phyloP scores from a whole-genome alignment of 495 filamentous ascomycete genomes.

The Peziza echinospora region DNA sequence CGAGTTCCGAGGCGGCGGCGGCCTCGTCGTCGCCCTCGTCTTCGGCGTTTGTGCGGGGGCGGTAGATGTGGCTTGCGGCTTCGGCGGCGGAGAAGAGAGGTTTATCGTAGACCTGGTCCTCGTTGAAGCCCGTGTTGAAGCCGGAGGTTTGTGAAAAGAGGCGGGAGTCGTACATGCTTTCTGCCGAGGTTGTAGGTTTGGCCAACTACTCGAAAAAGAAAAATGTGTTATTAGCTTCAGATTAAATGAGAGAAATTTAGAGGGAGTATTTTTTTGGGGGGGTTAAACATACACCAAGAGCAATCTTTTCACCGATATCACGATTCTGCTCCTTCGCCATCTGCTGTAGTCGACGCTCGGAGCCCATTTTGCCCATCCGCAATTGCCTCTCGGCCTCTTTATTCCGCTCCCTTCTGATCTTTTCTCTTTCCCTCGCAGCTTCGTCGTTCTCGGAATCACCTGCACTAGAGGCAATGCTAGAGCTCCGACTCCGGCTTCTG shows the following conservation, averaged over 20 bases:
- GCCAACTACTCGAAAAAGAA: slow-evolving; percentile 32
- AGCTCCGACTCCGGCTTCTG: slow-evolving; percentile 11
- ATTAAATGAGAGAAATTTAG: not conserved
- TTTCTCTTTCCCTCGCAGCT: slow-evolving; percentile 51
- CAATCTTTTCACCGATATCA: slow-evolving; percentile 95
- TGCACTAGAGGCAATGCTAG: slow-evolving; percentile 32
- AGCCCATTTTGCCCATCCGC: slow-evolving; percentile 86
- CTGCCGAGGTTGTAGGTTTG: slow-evolving; percentile 73
- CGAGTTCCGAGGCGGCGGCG: slow-evolving; percentile 60
- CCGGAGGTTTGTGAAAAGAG: slow-evolving; percentile 87
- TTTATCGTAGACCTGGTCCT: slow-evolving; percentile 94
- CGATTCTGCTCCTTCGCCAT: slow-evolving; percentile 89
- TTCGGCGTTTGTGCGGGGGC: slow-evolving; percentile 45
- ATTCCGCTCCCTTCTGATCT: slow-evolving; percentile 52
- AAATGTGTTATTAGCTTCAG: not conserved
- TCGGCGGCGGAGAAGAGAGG: slow-evolving; percentile 93
- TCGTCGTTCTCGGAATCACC: slow-evolving; percentile 42
- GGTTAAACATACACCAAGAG: slow-evolving; percentile 35
- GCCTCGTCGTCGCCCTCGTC: slow-evolving; percentile 52
- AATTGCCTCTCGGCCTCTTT: slow-evolving; percentile 72
- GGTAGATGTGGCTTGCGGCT: slow-evolving; percentile 85
- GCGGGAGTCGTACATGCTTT: slow-evolving; percentile 90
- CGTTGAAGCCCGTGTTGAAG: slow-evolving; percentile 75
- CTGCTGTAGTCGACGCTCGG: slow-evolving; percentile 69
- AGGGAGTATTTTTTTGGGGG: too few relatives aligned